Evolutionary conservation across 352 stramenopile species (phyloP).

Genomic region (Phytopythium oedochilum): DNA sequence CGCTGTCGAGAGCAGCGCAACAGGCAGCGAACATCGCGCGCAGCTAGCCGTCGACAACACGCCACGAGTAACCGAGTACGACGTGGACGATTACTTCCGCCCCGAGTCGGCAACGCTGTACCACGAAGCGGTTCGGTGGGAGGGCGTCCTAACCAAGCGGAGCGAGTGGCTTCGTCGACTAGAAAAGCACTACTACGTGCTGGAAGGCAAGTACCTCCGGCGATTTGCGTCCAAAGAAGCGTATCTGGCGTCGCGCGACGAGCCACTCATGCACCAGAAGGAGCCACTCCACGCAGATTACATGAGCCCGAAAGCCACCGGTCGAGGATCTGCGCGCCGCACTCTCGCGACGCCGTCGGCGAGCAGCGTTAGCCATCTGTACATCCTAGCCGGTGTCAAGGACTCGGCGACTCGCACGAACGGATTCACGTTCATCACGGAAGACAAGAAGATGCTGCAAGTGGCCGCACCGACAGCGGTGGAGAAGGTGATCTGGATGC

Average conservation of each 20-base stretch:
- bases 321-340: conserved; percentile 20
- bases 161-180: conserved; percentile 80
- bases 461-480: conserved; percentile 70
- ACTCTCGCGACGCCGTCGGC: conserved; percentile 41
- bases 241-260: conserved; percentile 72
- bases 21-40: not conserved
- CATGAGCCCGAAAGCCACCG: conserved; percentile 23
- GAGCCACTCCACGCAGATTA: conserved; percentile 35
- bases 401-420: conserved; percentile 76
- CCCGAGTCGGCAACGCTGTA: conserved; percentile 64
- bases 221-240: conserved; percentile 83
- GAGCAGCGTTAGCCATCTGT: conserved; percentile 61
- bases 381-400: conserved; percentile 79
- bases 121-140: conserved; percentile 82
- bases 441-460: conserved; percentile 84
- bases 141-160: conserved; percentile 72
- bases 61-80: conserved; percentile 14
- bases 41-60: conserved; percentile 8
- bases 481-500: conserved; percentile 88
- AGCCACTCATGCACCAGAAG: conserved; percentile 53
- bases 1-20: conserved; percentile 1
- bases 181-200: conserved; percentile 85
- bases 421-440: conserved; percentile 85
- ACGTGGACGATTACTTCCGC: conserved; percentile 34
- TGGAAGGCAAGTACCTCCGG: conserved; percentile 81